These are phyloP conservation scores for Andrographis paniculata DNA, from an alignment of 305 asterid genomes.

Conservation along the genomic window DNA sequence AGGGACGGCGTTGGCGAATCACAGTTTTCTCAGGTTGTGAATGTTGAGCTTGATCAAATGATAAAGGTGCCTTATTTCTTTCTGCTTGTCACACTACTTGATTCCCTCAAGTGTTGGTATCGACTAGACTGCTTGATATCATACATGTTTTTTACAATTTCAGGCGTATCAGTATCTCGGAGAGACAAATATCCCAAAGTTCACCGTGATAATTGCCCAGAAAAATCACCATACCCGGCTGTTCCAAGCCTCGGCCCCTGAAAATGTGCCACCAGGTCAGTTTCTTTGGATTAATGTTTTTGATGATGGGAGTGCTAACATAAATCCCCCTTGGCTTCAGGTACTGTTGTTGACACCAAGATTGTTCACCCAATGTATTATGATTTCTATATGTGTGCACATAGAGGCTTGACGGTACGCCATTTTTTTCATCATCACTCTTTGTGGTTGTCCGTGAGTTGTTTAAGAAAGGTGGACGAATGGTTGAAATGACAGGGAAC, in stretches of 20 bases:
- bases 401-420: conserved; percentile 73
- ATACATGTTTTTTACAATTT: conserved; percentile 10
- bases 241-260: conserved; percentile 60
- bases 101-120: too few relatives aligned
- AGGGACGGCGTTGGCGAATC: conserved; percentile 96
- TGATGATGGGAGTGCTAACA: conserved; percentile 9
- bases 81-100: too few relatives aligned
- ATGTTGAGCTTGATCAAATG: conserved; percentile 75
- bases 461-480: too few relatives aligned
- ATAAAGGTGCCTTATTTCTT: conserved; percentile 62
- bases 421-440: too few relatives aligned
- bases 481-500: conserved; percentile 58
- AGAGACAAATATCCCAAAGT: conserved; percentile 66
- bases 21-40: conserved; percentile 70
- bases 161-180: conserved; percentile 88
- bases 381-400: conserved; percentile 88
- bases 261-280: conserved; percentile 82
- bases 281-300: conserved; percentile 12
- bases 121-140: conserved; percentile 14
- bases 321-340: conserved; percentile 32
- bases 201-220: conserved; percentile 80
- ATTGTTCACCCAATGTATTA: conserved; percentile 70
- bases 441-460: too few relatives aligned
- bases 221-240: conserved; percentile 77
- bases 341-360: conserved; percentile 75